phyloP scores from a whole-genome alignment of 73 alveolate species.

The Paramecium sexaurelia region DNA sequence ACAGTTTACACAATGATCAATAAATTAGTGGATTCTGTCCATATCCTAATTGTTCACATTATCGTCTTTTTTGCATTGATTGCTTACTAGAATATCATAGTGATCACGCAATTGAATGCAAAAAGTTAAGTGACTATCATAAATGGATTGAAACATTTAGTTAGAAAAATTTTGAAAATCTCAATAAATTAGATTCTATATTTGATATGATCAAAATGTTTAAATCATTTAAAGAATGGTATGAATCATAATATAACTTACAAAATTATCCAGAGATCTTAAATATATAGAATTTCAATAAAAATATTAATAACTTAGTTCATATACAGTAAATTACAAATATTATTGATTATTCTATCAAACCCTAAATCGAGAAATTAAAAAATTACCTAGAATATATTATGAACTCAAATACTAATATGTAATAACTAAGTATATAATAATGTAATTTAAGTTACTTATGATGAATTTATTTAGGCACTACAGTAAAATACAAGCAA shows the following conservation, averaged over 20 bases:
- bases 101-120: not conserved
- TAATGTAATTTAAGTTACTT: not conserved
- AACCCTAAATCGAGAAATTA: not conserved
- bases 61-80: not conserved
- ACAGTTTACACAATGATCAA: not conserved
- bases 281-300: not conserved
- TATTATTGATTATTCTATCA: not conserved
- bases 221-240: not conserved
- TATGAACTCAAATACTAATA: not conserved
- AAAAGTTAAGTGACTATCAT: not conserved
- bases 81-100: not conserved
- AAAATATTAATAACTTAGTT: not conserved
- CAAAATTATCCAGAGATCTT: not conserved
- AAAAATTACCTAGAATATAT: not conserved
- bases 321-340: not conserved
- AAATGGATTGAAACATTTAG: not conserved
- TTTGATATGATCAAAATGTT: not conserved
- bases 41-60: not conserved
- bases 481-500: not conserved
- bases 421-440: not conserved
- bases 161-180: not conserved
- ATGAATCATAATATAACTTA: not conserved
- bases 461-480: not conserved
- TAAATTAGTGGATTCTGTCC: not conserved
- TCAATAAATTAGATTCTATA: not conserved